These are phyloP conservation scores for Rhododendron simsii DNA, from an alignment of 148 eudicot genomes.

Conservation along the genomic window DNA sequence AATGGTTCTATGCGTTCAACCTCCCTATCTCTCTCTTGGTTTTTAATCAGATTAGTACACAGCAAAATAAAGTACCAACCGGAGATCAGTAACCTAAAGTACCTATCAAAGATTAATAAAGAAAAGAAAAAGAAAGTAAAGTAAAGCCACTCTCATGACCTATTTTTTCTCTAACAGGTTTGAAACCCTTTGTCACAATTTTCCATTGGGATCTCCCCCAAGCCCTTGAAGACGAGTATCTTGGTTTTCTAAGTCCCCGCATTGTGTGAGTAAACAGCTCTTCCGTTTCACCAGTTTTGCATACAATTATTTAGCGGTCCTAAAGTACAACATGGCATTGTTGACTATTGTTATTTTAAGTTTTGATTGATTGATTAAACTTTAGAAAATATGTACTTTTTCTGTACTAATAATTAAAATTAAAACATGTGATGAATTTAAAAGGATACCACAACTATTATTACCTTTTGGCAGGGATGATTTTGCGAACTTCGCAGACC, in stretches of 20 bases:
- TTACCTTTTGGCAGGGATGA: constrained; percentile 10
- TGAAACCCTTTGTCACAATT: constrained; percentile 7
- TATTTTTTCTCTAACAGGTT: neutral
- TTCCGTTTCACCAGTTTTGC: too few species aligned
- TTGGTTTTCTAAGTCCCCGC: constrained; percentile 5
- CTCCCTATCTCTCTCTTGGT: neutral
- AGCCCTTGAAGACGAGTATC: constrained; percentile 12
- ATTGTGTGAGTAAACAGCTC: neutral
- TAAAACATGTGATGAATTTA: too few species aligned
- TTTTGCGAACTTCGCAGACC: constrained; percentile 17
- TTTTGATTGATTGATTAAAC: too few species aligned
- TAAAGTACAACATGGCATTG: too few species aligned
- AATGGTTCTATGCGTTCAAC: neutral
- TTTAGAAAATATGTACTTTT: too few species aligned
- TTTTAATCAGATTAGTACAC: neutral
- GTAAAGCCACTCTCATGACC: neutral
- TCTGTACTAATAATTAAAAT: too few species aligned
- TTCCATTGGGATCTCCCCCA: constrained; percentile 20
- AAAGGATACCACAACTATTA: neutral
- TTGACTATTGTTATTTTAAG: too few species aligned
- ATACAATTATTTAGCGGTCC: too few species aligned
- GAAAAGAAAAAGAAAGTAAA: neutral
- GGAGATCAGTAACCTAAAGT: too few species aligned
- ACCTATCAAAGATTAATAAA: too few species aligned
- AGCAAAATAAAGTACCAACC: too few species aligned